A percentile compares a stretch with the other conserved stretches of the same genome.
These are phyloP conservation scores for Schizosaccharomyces versatilis DNA, from an alignment of 1,139 yeast species.

Conservation along the genomic window DNA sequence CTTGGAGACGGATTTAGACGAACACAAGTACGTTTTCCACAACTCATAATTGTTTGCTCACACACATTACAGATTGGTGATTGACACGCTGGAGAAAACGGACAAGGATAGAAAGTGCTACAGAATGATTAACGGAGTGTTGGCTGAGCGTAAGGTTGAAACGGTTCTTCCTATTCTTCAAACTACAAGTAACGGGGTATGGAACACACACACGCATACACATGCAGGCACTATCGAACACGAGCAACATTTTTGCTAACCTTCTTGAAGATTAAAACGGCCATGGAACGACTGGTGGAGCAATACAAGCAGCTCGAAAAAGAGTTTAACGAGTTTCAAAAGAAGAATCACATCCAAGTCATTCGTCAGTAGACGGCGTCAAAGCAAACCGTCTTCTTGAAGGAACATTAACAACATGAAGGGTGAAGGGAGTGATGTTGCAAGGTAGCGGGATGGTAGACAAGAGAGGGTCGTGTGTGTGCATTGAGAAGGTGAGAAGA, in stretches of 20 bases:
- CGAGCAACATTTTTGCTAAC: background rate
- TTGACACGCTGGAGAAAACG: constrained; percentile 33
- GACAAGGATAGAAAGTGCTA: constrained; percentile 51
- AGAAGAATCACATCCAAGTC: constrained; percentile 24
- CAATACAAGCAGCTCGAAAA: constrained; percentile 21
- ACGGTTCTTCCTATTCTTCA: constrained; percentile 51
- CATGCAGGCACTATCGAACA: background rate
- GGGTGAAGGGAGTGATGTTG: background rate
- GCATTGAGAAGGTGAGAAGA: background rate
- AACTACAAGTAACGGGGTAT: constrained; percentile 30
- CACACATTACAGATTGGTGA: constrained; percentile 22
- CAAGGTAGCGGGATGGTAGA: background rate
- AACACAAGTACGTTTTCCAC: constrained; percentile 18
- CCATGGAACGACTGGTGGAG: constrained; percentile 18
- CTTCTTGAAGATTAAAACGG: constrained; percentile 14
- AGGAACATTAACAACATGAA: too few species aligned
- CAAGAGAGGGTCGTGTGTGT: background rate
- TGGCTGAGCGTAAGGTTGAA: constrained; percentile 60
- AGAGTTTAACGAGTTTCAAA: constrained; percentile 14
- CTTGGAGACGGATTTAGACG: constrained; percentile 24
- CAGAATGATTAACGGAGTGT: constrained; percentile 84
- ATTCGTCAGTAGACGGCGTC: constrained; percentile 16
- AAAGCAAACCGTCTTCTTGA: too few species aligned
- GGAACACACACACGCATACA: background rate
- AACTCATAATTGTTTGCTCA: constrained; percentile 1